Evolutionary conservation across 2,329 filamentous ascomycete species (phyloP).

Genomic region (Paraphoma sp.): DNA sequence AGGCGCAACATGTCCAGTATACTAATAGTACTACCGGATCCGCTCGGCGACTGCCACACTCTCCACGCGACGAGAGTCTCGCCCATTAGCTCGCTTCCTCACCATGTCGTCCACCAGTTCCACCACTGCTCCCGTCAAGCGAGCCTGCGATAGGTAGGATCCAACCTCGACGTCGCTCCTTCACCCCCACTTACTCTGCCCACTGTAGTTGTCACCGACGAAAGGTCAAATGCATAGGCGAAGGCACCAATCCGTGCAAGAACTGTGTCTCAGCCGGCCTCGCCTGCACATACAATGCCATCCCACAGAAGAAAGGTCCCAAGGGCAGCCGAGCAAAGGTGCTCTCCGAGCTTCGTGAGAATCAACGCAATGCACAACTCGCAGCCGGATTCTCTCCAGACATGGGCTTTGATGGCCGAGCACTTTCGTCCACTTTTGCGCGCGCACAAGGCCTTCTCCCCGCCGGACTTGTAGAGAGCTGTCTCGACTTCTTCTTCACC

Average conservation of each 20-base stretch:
- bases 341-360: constrained; percentile 67
- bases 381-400: constrained; percentile 49
- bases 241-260: constrained; percentile 62
- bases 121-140: constrained; percentile 47
- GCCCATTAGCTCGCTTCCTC: constrained; percentile 24
- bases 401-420: constrained; percentile 49
- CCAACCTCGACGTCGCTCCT: constrained; percentile 14
- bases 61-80: constrained; percentile 30
- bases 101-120: constrained; percentile 40
- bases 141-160: constrained; percentile 51
- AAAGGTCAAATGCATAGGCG: constrained; percentile 60
- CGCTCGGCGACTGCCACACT: constrained; percentile 30
- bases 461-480: constrained; percentile 58
- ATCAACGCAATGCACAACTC: constrained; percentile 53
- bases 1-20: constrained; percentile 37
- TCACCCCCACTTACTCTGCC: constrained; percentile 12
- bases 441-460: constrained; percentile 58
- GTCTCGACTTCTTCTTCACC: constrained; percentile 67
- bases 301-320: constrained; percentile 69
- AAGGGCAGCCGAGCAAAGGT: constrained; percentile 69
- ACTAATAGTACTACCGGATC: constrained; percentile 37
- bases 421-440: constrained; percentile 52
- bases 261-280: constrained; percentile 66
- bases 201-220: constrained; percentile 52
- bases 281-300: constrained; percentile 69